Evolutionary conservation across 768 basidiomycete species (phyloP).

Genomic region (Leucosporidium scottii): DNA sequence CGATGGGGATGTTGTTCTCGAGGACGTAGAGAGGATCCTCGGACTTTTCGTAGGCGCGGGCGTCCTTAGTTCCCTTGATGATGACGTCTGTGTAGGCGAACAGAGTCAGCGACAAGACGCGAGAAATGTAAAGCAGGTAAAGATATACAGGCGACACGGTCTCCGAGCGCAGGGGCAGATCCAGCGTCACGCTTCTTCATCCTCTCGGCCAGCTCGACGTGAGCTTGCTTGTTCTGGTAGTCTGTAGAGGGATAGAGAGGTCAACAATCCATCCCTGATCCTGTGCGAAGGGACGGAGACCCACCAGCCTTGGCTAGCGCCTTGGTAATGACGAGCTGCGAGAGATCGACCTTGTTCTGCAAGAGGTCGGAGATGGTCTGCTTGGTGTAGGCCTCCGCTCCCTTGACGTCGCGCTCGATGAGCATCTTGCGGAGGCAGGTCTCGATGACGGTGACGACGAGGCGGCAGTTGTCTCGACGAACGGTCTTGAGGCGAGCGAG

Average conservation of each 20-base stretch:
- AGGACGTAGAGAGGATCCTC: constrained; percentile 96
- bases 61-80: constrained; percentile 89
- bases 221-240: constrained; percentile 90
- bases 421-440: constrained; percentile 97
- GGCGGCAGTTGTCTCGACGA: constrained; percentile 94
- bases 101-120: background rate
- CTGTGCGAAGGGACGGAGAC: too few relatives aligned
- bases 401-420: constrained; percentile 87
- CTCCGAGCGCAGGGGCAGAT: constrained; percentile 93
- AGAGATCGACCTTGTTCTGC: constrained; percentile 97
- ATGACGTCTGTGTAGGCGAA: constrained; percentile 53
- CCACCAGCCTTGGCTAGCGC: constrained; percentile 79
- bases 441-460: constrained; percentile 95
- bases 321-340: constrained; percentile 97
- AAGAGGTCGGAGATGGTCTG: constrained; percentile 85
- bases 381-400: constrained; percentile 92
- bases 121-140: background rate
- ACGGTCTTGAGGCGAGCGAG: constrained; percentile 62
- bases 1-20: constrained; percentile 95
- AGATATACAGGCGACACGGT: constrained; percentile 79
- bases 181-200: constrained; percentile 96
- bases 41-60: constrained; percentile 96
- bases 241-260: constrained; percentile 48
- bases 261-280: background rate
- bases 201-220: constrained; percentile 87